Evolutionary conservation across 1,284 basidiomycete species (phyloP).

Genomic region (Ceratobasidium papillatum): DNA sequence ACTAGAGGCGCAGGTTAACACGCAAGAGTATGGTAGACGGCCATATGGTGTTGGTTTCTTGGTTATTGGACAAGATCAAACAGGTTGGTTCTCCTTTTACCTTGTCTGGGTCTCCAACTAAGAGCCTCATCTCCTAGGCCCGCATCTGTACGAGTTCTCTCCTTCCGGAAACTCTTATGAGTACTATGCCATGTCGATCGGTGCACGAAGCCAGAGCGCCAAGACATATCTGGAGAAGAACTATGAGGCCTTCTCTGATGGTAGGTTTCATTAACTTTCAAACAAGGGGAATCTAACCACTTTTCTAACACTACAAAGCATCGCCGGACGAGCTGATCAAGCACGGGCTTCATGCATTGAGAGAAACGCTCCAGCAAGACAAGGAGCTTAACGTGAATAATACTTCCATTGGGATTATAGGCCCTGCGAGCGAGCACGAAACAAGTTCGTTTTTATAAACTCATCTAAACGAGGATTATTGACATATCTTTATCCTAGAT

Average conservation of each 20-base stretch:
- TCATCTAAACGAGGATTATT: background rate
- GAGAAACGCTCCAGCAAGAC: constrained; percentile 96
- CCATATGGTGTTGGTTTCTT: constrained; percentile 99
- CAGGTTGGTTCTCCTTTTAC: background rate
- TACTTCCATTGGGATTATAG: constrained; percentile 92
- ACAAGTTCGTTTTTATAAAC: constrained; percentile 48
- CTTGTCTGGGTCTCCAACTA: background rate
- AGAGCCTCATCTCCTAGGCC: constrained; percentile 64
- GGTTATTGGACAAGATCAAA: constrained; percentile 92
- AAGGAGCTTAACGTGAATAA: constrained; percentile 92
- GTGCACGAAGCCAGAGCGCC: constrained; percentile 95
- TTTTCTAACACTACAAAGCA: constrained; percentile 57
- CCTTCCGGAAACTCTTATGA: constrained; percentile 98
- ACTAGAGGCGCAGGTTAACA: constrained; percentile 97
- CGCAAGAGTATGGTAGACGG: constrained; percentile 96
- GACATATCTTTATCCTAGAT: constrained; percentile 46
- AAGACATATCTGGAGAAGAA: constrained; percentile 99
- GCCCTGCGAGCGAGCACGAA: constrained; percentile 70
- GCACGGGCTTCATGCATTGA: constrained; percentile 91
- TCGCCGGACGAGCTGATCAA: constrained; percentile 85
- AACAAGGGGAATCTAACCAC: background rate
- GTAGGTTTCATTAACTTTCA: constrained; percentile 59
- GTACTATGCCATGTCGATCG: constrained; percentile 98
- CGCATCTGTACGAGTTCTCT: constrained; percentile 98
- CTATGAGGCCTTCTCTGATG: constrained; percentile 84